Evolutionary conservation across 1,284 basidiomycete species (phyloP).

Genomic region (Ganoderma lucidum): DNA sequence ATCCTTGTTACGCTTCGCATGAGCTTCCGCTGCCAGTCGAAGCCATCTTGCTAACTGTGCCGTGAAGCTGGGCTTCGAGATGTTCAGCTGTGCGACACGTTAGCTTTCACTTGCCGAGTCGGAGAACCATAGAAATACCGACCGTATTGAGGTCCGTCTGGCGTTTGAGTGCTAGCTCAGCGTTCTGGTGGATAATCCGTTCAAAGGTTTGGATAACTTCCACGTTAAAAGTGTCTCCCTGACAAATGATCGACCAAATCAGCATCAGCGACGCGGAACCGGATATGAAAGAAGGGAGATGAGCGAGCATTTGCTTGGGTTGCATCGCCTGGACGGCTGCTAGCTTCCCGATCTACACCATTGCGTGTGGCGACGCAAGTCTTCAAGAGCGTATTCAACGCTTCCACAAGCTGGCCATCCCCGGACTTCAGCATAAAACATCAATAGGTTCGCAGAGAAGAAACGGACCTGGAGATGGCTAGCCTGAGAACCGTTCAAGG

Average conservation of each 20-base stretch:
- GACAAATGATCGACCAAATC: background rate
- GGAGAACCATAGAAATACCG: background rate
- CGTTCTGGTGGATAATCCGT: background rate
- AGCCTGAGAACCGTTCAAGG: background rate
- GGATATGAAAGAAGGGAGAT: background rate
- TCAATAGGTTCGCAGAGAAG: background rate
- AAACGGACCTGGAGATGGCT: background rate
- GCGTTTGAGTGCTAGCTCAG: background rate
- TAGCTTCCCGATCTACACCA: no score
- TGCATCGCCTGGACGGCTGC: background rate
- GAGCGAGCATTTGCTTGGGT: background rate
- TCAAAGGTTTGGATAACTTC: constrained; percentile 1
- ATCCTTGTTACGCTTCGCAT: background rate
- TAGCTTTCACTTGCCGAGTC: background rate
- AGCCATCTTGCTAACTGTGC: constrained; percentile 8
- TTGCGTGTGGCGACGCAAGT: background rate
- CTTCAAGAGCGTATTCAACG: background rate
- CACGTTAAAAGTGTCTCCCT: background rate
- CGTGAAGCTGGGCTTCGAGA: constrained; percentile 9
- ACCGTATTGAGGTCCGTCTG: constrained; percentile 4
- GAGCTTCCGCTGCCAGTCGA: background rate
- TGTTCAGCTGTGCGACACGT: constrained; percentile 5
- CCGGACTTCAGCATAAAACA: background rate
- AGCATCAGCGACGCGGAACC: background rate
- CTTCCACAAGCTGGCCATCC: background rate